Evolutionary conservation across 2,329 filamentous ascomycete species (phyloP).

Genomic region (Aspergillus transmontanensis): DNA sequence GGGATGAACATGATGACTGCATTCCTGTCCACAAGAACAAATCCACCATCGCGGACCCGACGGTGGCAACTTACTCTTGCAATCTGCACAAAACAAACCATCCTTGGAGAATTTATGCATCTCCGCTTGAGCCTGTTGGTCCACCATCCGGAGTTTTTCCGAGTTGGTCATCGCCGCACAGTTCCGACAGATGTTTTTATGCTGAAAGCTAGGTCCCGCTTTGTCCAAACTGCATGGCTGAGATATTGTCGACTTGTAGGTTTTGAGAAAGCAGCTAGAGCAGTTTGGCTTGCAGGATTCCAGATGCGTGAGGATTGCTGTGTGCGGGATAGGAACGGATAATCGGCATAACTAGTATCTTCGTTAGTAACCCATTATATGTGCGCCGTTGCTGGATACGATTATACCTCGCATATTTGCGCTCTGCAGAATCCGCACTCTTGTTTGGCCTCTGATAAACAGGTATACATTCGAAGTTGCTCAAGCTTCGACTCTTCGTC

Average conservation of each 20-base stretch:
- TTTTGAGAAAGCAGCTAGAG: neutral
- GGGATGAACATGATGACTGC: neutral
- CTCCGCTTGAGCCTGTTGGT: neutral
- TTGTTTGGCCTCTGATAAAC: neutral
- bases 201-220: neutral
- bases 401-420: neutral
- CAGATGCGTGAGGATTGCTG: neutral
- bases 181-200: neutral
- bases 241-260: neutral
- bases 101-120: neutral
- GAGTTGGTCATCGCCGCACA: neutral
- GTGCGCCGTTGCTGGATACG: neutral
- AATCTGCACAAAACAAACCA: neutral
- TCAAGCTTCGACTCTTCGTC: neutral
- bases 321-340: neutral
- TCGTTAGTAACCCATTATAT: neutral
- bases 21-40: neutral
- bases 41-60: conserved; percentile 2
- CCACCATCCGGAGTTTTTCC: neutral
- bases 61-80: neutral
- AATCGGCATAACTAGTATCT: neutral
- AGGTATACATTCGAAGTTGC: neutral
- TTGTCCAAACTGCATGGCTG: neutral
- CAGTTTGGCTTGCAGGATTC: neutral
- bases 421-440: neutral